Evolutionary conservation across 2,329 filamentous ascomycete species (phyloP).

Genomic region (Aspergillus sp.): DNA sequence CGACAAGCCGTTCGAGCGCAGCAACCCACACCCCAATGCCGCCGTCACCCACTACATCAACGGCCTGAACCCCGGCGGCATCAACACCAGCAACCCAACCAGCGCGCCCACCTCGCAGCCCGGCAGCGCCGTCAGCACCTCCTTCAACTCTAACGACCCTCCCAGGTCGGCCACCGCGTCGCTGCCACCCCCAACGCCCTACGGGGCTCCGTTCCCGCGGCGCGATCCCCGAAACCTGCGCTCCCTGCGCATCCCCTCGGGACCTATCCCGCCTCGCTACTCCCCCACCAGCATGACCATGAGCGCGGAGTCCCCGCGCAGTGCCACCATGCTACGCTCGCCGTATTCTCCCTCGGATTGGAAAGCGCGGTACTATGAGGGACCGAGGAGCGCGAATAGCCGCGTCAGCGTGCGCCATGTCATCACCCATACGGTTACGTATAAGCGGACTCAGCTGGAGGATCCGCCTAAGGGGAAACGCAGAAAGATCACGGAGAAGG

Average conservation of each 20-base stretch:
- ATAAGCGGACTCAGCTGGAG: constrained; percentile 73
- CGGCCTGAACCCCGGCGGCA: too few species aligned
- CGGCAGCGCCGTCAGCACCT: constrained; percentile 38
- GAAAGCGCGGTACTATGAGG: constrained; percentile 65
- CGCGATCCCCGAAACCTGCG: constrained; percentile 55
- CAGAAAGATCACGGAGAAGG: constrained; percentile 57
- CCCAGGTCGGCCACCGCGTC: constrained; percentile 59
- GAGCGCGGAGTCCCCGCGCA: constrained; percentile 63
- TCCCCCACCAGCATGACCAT: constrained; percentile 52
- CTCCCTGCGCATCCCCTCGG: constrained; percentile 71
- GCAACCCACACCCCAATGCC: background rate
- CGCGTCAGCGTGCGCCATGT: constrained; percentile 79
- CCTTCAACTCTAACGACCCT: constrained; percentile 55
- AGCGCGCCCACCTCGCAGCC: constrained; percentile 36
- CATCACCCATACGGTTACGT: constrained; percentile 90
- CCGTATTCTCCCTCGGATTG: constrained; percentile 70
- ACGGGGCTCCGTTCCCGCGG: constrained; percentile 58
- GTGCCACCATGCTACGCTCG: constrained; percentile 61
- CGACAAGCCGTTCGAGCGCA: constrained; percentile 16
- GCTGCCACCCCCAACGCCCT: constrained; percentile 61
- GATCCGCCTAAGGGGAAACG: constrained; percentile 91
- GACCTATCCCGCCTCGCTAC: constrained; percentile 63
- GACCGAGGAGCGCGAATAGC: constrained; percentile 57
- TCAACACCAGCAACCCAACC: background rate
- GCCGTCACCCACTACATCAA: background rate